Conservation (phyloP, 2,329 filamentous ascomycete genomes). For the Fusarium sublunatum region DNA sequence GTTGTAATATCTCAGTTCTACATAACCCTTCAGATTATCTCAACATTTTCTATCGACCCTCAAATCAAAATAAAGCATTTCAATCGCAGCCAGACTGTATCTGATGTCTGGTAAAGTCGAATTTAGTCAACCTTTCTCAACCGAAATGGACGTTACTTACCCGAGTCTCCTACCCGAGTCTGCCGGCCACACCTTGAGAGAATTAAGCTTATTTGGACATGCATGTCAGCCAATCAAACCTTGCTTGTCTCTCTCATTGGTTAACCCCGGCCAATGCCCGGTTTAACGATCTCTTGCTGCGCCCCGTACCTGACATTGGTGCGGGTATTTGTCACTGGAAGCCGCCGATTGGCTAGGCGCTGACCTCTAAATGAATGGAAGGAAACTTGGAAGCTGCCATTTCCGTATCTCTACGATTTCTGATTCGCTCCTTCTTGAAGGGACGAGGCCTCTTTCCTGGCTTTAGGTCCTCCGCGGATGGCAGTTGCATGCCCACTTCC, state of each 20-base stretch:
- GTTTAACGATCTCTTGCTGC: conserved; percentile 9
- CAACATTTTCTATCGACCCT: no score
- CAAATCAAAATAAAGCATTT: no score
- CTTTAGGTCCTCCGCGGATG: background rate
- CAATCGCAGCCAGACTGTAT: no score
- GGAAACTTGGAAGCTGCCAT: conserved; percentile 14
- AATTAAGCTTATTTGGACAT: conserved; percentile 30
- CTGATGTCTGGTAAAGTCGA: background rate
- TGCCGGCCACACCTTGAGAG: conserved; percentile 18
- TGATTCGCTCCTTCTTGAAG: background rate
- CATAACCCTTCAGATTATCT: no score
- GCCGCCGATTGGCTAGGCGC: conserved; percentile 23
- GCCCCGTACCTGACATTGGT: conserved; percentile 16
- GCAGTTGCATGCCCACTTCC: conserved; percentile 25
- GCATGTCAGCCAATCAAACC: conserved; percentile 15
- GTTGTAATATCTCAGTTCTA: no score
- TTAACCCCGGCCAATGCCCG: conserved; percentile 12
- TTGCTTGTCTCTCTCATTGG: conserved; percentile 1
- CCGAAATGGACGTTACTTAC: background rate
- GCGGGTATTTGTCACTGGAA: conserved; percentile 21
- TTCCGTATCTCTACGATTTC: conserved; percentile 2
- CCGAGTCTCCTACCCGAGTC: conserved; percentile 13
- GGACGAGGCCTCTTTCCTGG: background rate
- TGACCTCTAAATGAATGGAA: conserved; percentile 7
- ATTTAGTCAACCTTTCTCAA: background rate